Base-by-base conservation (phyloP, 1,284 basidiomycete species). In the Naganishia cerealis region DNA sequence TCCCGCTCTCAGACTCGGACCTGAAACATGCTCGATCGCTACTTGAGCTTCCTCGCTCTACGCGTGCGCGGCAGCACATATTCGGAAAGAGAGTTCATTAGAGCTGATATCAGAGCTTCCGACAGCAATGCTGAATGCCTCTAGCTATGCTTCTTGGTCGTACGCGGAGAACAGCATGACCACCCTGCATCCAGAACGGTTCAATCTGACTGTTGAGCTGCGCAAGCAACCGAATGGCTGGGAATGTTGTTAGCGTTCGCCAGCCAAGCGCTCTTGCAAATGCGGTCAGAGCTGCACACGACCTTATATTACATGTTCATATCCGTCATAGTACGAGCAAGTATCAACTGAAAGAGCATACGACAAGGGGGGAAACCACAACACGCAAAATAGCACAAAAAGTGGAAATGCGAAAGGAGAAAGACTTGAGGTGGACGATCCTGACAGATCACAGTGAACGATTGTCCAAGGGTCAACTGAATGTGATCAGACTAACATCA, bases 1-100 rank as follows among this genome's bases (percentile, higher is more conserved):
- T 61, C 26, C 21, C 18, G 13, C n/a, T 46, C n/a, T 46, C 15
- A 18, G 43, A n/a, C 3, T 16, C 2, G 2, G 21, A 54, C 16
- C 50, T 63, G 61, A 63, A 63, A 63, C 58, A 61, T 62, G 48
- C 46, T 52, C 59, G 59, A 62, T 62, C 59, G 48, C 57, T 24
- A 6, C 29, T 6, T 33, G 29, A 33, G 29, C 29, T 33, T 33
- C 29, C 29, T 33, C 29, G 29, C 29, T 33, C 6, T 33, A 33
- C 29, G 29, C 29, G 29, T 33, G 29, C 43, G 43, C 43, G n/a
- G 43, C 43, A 46, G 7, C 43, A n/a, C n/a, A 15, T 18, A 7
- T 46, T 7, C n/a, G 4, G 42, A 43, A 43, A 43, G 13, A 6
- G 43, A 46, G 15, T n/a, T 46, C 43, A 4, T 12, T 5, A 46